A percentile compares a stretch with the other conserved stretches of the same genome.
These are phyloP conservation scores for Lumnitzera racemosa DNA, from an alignment of 345 rosid genomes.

Conservation along the genomic window DNA sequence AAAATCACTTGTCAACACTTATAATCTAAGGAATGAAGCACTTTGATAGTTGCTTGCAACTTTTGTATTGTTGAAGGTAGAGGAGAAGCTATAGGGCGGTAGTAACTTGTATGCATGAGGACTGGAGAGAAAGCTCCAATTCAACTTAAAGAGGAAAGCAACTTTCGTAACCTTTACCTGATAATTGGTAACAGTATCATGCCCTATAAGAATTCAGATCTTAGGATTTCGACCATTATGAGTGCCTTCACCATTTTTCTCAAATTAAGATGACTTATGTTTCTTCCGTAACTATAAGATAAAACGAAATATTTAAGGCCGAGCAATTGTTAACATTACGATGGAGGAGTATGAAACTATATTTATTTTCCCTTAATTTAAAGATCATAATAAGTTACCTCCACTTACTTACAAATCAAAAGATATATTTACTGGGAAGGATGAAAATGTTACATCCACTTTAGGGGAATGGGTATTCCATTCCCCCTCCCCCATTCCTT, in stretches of 20 bases:
- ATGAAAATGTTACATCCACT: constrained; percentile 42
- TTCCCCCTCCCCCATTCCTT: too few species aligned
- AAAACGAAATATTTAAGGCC: too few species aligned
- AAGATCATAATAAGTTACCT: constrained; percentile 93
- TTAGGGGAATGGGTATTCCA: too few species aligned
- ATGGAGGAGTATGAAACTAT: constrained; percentile 66
- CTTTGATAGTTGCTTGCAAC: constrained; percentile 71
- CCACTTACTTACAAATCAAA: constrained; percentile 99
- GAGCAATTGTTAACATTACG: constrained; percentile 11
- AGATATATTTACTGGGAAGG: constrained; percentile 83
- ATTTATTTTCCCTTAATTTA: constrained; percentile 96
- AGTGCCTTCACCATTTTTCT: constrained; percentile 59
- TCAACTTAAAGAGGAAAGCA: constrained; percentile 2
- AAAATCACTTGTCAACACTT: constrained; percentile 13
- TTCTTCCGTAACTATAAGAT: constrained; percentile 63
- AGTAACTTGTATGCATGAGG: constrained; percentile 99
- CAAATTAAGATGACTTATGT: constrained; percentile 58
- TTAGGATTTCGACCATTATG: constrained; percentile 84
- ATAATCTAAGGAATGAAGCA: constrained; percentile 90
- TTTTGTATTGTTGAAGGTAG: constrained; percentile 95
- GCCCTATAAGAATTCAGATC: constrained; percentile 89
- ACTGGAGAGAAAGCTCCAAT: constrained; percentile 38
- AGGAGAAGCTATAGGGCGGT: constrained; percentile 93
- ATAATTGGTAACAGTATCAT: constrained; percentile 97
- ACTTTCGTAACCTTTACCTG: constrained; percentile 48